Base-by-base conservation (phyloP, 805 yeast genomes). In the Pichia sporocuriosa region DNA sequence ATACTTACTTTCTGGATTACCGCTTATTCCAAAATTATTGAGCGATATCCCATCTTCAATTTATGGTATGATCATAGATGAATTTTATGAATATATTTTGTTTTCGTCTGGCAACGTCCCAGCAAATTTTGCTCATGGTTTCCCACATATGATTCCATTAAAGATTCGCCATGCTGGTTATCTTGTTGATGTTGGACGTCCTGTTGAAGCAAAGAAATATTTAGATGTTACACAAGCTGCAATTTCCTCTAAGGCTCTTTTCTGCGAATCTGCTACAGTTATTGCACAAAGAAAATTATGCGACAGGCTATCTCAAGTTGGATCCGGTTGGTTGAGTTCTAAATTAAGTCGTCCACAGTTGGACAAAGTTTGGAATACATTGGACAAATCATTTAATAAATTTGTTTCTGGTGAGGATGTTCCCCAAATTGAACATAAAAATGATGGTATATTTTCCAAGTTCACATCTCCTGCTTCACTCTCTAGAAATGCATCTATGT, bases 321-420 rank as follows among this genome's bases (percentile, higher is more conserved):
- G 54, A 19, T 72, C 75, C 24, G 72, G 88, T 4, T 89, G 96
- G 97, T 73, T 88, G 49, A 81, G 85, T 12, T 79, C 80, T 53
- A 58, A 55, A 34, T 40, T 61, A 15, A 56, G 58, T 11, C 55
- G 57, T 31, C 58, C 63, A 1, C 55, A 56, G 19, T 32, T 58
- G 17, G 95, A 88, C 51, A 82, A 77, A 56, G 81, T 87, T 40
- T 86, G 95, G 95, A 90, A 93, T 10, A 89, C 83, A 32, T 61
- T 86, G 34, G 95, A 86, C 58, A 86, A 86, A 57, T 76, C 84
- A 5, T 77, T 83, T 55, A 80, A 75, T 56, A 80, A 79, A 57
- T 79, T 81, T 59, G 88, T 90, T 44, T 81, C 95, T 30, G 97
- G 96, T 1, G 97, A 90, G 36, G 95, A 84, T 27, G 67, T 68